Conservation (phyloP, 352 stramenopile species). For the Sclerospora graminicola region DNA sequence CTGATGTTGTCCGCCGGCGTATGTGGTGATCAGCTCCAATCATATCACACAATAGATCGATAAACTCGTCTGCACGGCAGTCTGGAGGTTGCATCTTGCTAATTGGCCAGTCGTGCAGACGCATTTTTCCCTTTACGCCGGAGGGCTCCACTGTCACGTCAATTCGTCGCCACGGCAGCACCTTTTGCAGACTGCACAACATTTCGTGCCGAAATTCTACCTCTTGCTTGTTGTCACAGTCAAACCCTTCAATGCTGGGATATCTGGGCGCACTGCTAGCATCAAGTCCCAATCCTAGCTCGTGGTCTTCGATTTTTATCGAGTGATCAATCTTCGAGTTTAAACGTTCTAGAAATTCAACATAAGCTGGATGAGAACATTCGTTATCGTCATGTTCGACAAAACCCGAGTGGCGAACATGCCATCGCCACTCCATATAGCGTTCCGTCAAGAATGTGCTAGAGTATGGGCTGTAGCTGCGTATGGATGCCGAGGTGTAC, state of each 20-base stretch:
- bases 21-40: slow-evolving; percentile 48
- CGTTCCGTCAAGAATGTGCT: slow-evolving; percentile 39
- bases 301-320: slow-evolving; percentile 24
- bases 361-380: background rate
- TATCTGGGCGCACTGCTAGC: slow-evolving; percentile 24
- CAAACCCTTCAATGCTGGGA: slow-evolving; percentile 48
- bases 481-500: slow-evolving; percentile 61
- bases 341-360: slow-evolving; percentile 24
- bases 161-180: slow-evolving; percentile 51
- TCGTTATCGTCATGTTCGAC: background rate
- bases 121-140: slow-evolving; percentile 55
- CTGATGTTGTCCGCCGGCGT: slow-evolving; percentile 15
- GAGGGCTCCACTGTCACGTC: slow-evolving; percentile 52
- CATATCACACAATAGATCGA: slow-evolving; percentile 63
- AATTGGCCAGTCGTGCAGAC: slow-evolving; percentile 72
- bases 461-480: slow-evolving; percentile 55
- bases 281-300: slow-evolving; percentile 25
- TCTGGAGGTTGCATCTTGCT: slow-evolving; percentile 63
- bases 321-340: slow-evolving; percentile 36
- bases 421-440: slow-evolving; percentile 59
- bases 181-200: slow-evolving; percentile 37
- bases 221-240: slow-evolving; percentile 70
- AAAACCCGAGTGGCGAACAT: slow-evolving; percentile 64
- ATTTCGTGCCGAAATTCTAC: slow-evolving; percentile 62
- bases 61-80: slow-evolving; percentile 60